phyloP scores from a whole-genome alignment of 768 basidiomycete species.

The Serendipita indica region DNA sequence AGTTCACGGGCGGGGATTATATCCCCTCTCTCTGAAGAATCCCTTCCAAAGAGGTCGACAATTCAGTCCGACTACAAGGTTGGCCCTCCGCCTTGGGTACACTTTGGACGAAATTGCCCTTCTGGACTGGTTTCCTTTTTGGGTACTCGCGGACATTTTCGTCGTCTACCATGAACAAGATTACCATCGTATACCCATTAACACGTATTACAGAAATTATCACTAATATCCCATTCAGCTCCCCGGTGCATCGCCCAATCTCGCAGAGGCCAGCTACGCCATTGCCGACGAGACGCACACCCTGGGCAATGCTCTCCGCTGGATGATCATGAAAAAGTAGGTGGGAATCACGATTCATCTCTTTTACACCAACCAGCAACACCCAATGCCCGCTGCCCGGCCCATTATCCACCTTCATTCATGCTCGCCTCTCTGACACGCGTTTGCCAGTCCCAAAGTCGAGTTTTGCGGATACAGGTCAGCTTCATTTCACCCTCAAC shows the following conservation, averaged over 20 bases:
- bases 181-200: slow-evolving; percentile 13
- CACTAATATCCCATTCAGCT: slow-evolving; percentile 37
- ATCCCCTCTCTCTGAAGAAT: neutral
- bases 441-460: slow-evolving; percentile 62
- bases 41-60: no score
- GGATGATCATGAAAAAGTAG: slow-evolving; percentile 99
- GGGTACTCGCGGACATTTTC: no score
- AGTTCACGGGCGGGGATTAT: no score
- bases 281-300: slow-evolving; percentile 92
- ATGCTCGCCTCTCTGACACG: slow-evolving; percentile 9
- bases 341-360: slow-evolving; percentile 18
- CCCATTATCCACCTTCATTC: neutral
- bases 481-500: no score
- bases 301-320: slow-evolving; percentile 83
- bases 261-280: slow-evolving; percentile 82
- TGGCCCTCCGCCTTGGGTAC: neutral
- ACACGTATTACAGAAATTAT: neutral
- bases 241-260: slow-evolving; percentile 63
- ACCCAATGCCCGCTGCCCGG: neutral
- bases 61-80: no score
- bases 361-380: neutral
- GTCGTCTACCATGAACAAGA: slow-evolving; percentile 3
- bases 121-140: neutral
- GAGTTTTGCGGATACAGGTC: slow-evolving; percentile 98
- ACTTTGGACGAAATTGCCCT: neutral